Conservation (phyloP, 139 green algal genomes). For the Auxenochlorella pyrenoidosa region DNA sequence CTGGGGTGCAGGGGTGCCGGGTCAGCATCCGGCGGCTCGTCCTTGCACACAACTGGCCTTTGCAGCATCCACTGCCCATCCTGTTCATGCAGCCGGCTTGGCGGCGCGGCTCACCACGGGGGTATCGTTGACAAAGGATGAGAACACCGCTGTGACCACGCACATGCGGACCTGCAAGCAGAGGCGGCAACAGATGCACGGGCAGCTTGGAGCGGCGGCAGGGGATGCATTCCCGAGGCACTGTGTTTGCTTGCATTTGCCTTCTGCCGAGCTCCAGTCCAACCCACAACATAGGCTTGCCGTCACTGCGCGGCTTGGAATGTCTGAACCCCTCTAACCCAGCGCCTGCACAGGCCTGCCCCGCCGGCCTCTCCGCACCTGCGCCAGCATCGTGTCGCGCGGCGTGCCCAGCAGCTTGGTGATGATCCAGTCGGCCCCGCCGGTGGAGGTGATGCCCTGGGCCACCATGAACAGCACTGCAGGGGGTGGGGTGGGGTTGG, state of each 20-base stretch:
- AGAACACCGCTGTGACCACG: conserved; percentile 47
- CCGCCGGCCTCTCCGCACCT: not conserved
- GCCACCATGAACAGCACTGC: conserved; percentile 66
- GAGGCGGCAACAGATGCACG: not conserved
- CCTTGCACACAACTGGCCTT: not conserved
- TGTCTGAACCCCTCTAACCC: too few species aligned
- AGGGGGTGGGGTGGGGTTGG: not conserved
- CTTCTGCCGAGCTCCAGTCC: too few species aligned
- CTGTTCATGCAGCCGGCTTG: not conserved
- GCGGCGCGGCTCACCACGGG: conserved; percentile 40
- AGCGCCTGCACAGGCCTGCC: too few species aligned
- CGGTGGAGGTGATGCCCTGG: conserved; percentile 55
- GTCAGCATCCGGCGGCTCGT: not conserved
- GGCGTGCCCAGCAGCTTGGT: conserved; percentile 49
- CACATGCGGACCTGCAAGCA: conserved; percentile 54
- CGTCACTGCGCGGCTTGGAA: too few species aligned
- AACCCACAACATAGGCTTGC: too few species aligned
- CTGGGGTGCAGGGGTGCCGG: not conserved
- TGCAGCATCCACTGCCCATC: too few species aligned
- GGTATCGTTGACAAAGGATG: conserved; percentile 75
- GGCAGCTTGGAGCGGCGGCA: too few species aligned
- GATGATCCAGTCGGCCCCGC: conserved; percentile 46
- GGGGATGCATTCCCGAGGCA: too few species aligned
- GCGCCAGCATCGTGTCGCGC: conserved; percentile 39
- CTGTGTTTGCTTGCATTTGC: too few species aligned